Evolutionary conservation across 768 basidiomycete species (phyloP), one percentile per base, ranked within the genome.

Genomic region (Suillus alpinus): DNA sequence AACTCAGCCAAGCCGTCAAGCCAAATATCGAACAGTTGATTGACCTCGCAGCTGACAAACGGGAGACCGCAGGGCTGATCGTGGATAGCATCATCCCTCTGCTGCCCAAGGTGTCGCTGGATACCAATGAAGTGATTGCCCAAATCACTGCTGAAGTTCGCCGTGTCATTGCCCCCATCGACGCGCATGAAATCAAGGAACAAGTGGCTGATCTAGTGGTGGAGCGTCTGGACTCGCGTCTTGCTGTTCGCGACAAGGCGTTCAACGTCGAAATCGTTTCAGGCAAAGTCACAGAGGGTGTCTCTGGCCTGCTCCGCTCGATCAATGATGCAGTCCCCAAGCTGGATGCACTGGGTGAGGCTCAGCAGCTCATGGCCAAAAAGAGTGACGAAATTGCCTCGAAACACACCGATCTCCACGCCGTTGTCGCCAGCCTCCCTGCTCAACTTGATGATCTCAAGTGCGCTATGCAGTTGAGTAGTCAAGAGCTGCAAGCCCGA

Each of bases 11-110:
- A 71, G 89, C 92, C 0, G 92, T 94, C 68, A 93, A 94, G 67
- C 92, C 92, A 7, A 89, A 93, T 64, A 92, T 94, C 29, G 85
- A 91, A 2, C 91, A 94, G 65, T 85, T 94, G 61, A 94, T 94
- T 63, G 92, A 94, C 69, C 82, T 94, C 53, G 88, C 92, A 31
- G 92, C 90, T 0, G 92, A 94, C 71, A 94, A 94, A 71, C 83
- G 90, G 39, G 92, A 94, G 73, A 94, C 92, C 4, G 92, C 92
- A 4, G 80, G 83, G 7, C 82, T 94, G 44, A 94, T 94, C 60
- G 84, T 92, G 32, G 83, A 93, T 56, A 78, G 83, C 23, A 82
- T 94, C 41, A 60, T 86, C 6, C 92, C 92, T 10, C 69, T 91
- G 58, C 67, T 94, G 18, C 86, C 86, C 10, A 70, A 78, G 31